Conservation (phyloP, 2,329 filamentous ascomycete species). For the Colletotrichum orbiculare region DNA sequence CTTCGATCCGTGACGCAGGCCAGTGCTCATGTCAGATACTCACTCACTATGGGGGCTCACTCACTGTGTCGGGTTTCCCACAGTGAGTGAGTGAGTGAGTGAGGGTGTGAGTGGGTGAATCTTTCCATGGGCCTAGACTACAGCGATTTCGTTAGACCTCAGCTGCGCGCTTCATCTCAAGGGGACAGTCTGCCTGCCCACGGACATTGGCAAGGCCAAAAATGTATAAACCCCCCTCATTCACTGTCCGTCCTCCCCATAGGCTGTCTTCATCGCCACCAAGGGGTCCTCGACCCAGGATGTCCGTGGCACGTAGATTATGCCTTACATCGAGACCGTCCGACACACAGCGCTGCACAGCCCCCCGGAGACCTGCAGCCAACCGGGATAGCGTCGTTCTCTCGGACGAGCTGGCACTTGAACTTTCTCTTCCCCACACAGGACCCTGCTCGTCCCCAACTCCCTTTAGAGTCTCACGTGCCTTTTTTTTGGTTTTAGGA, state of each 20-base stretch:
- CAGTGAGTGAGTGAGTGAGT: no score
- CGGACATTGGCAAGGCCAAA: background rate
- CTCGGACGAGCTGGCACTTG: constrained; percentile 1
- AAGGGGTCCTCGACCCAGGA: background rate
- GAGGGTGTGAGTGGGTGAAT: no score
- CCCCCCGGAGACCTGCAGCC: background rate
- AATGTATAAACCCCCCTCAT: background rate
- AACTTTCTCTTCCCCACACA: constrained; percentile 19
- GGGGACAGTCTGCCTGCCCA: no score
- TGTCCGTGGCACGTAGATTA: background rate
- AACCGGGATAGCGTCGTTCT: constrained; percentile 15
- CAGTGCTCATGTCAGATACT: no score
- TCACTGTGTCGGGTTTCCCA: no score
- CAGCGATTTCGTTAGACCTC: no score
- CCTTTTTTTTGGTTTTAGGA: constrained; percentile 7
- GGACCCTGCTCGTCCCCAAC: constrained; percentile 11
- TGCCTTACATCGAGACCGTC: background rate
- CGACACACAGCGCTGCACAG: background rate
- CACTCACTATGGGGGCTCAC: no score
- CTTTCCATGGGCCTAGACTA: no score
- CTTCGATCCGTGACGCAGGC: no score
- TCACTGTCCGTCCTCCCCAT: background rate
- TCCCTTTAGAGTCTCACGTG: constrained; percentile 26
- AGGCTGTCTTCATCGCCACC: background rate
- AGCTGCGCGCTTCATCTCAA: no score